Evolutionary conservation across 371 early-diverging fungal genomes (phyloP), one percentile per base, ranked within the genome.

Genomic region (Mucor sp.): DNA sequence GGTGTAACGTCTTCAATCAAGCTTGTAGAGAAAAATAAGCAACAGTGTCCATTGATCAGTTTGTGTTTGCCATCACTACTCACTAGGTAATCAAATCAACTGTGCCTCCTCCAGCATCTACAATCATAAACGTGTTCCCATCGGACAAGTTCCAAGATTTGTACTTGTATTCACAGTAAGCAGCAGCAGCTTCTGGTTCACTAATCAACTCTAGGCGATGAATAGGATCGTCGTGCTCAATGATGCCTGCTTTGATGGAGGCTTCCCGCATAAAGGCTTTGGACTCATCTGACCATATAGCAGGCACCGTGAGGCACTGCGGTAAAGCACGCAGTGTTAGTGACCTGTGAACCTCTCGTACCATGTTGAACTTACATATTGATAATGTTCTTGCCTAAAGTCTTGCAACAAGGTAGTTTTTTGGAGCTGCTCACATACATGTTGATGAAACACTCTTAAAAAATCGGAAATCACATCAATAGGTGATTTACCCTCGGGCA

Each of bases 391-490:
- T 21, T 76, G 78, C 1, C 70, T 71, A 58, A 76, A 80, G 28
- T 77, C 69, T 19, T 70, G 65, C 19, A 68, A 50, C 3, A 62
- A 28, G 11, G n/a, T 41, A n/a, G 81, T 77, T 66, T 85, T 85
- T 61, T 75, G 74, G 14, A 87, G 70, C 62, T 86, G 82, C 8
- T 72, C 76, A 37, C 82, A 77, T 5, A 83, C 83, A 60, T 87
- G 79, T 19, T 78, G 80, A 63, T 87, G 88, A 58, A 87, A 76
- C 0, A 78, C 72, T 23, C 78, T 74, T 4, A 87, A 74, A 57
- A 85, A 87, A 57, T 86, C 86, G 6, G 83, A 79, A 59, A 87
- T 86, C 21, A 84, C 85, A n/a, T 72, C 71, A 14, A 85, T 80
- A 23, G 82, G 77, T 25, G 80, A 84, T 25, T 85, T 74, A 21